These are phyloP conservation scores for Komagataella ulmi DNA, from an alignment of 805 yeast genomes.

Conservation along the genomic window DNA sequence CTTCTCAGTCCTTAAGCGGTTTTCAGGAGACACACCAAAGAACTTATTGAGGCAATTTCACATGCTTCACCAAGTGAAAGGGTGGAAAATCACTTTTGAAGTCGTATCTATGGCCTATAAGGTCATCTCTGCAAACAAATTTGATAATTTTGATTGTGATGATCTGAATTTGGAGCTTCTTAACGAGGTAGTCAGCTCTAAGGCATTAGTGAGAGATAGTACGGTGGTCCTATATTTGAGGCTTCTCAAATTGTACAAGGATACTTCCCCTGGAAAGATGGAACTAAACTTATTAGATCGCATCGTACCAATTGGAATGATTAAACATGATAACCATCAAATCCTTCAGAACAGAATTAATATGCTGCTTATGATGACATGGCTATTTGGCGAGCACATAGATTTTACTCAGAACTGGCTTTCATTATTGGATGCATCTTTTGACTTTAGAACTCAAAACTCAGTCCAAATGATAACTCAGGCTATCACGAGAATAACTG, in stretches of 20 bases:
- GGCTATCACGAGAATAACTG: neutral
- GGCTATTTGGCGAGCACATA: conserved; percentile 16
- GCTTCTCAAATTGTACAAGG: conserved; percentile 11
- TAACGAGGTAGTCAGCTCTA: neutral
- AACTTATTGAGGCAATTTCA: neutral
- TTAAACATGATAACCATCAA: conserved; percentile 10
- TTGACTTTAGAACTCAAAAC: neutral
- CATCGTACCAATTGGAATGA: conserved; percentile 18
- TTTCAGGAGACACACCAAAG: neutral
- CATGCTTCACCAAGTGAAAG: neutral
- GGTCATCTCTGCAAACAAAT: conserved; percentile 1
- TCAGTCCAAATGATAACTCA: neutral
- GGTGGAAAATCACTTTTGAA: neutral
- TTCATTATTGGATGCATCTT: neutral
- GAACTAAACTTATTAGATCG: conserved; percentile 13
- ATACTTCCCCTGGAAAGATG: conserved; percentile 5
- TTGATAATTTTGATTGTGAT: neutral
- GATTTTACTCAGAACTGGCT: neutral
- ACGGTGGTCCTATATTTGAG: conserved; percentile 18
- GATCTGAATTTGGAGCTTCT: neutral
- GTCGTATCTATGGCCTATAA: neutral
- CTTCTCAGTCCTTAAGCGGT: neutral
- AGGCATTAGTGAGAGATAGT: conserved; percentile 11
- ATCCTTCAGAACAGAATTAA: conserved; percentile 16
- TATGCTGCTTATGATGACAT: conserved; percentile 14